These are phyloP conservation scores for Candida tibetensis DNA, from an alignment of 805 yeast species.

Conservation along the genomic window DNA sequence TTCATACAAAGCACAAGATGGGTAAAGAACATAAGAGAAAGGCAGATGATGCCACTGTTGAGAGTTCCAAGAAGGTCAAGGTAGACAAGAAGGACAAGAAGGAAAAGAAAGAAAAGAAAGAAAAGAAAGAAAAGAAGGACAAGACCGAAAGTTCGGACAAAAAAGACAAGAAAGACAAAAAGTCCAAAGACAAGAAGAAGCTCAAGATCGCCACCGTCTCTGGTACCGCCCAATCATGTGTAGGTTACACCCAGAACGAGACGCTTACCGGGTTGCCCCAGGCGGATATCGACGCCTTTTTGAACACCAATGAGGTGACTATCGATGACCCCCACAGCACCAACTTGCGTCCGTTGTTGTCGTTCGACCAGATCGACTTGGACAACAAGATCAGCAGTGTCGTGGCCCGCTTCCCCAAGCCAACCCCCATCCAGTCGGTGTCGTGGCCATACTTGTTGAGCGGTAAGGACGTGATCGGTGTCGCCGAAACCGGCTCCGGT, in stretches of 20 bases:
- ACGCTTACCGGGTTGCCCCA: conserved; percentile 44
- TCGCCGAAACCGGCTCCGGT: conserved; percentile 98
- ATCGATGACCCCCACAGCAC: conserved; percentile 63
- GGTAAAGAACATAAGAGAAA: conserved; percentile 27
- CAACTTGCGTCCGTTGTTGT: conserved; percentile 64
- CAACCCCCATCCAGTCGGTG: conserved; percentile 93
- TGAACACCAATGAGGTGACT: conserved; percentile 69
- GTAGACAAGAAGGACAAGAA: conserved; percentile 40
- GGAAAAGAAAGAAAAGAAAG: conserved; percentile 34
- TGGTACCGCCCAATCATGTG: conserved; percentile 11
- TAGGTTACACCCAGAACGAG: conserved; percentile 37
- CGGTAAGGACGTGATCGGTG: conserved; percentile 88
- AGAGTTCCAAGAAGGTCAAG: conserved; percentile 26
- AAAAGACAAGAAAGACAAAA: conserved; percentile 17
- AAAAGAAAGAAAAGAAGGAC: conserved; percentile 27
- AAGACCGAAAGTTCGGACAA: conserved; percentile 28
- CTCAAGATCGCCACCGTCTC: conserved; percentile 8
- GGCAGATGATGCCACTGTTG: conserved; percentile 22
- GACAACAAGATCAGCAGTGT: conserved; percentile 56
- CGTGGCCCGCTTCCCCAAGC: conserved; percentile 73
- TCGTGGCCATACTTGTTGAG: conserved; percentile 88
- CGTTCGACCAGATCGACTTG: conserved; percentile 58
- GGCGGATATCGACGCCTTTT: conserved; percentile 59
- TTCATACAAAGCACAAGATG: conserved; percentile 4
- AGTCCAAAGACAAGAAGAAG: conserved; percentile 8